These are phyloP conservation scores for Ophiosphaerella narmari DNA, from an alignment of 2,329 filamentous ascomycete genomes.

Conservation along the genomic window DNA sequence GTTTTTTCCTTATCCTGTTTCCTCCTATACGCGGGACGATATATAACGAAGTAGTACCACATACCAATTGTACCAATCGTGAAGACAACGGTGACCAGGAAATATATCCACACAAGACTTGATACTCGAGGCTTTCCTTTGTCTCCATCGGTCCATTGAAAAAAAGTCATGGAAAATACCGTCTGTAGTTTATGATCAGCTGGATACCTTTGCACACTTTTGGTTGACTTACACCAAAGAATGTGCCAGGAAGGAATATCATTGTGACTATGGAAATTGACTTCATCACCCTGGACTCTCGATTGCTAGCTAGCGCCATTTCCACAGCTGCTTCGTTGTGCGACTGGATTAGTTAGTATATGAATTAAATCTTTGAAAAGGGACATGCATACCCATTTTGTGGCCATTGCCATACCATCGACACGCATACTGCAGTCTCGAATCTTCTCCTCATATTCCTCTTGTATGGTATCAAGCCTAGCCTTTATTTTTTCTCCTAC, in stretches of 20 bases:
- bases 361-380: not conserved
- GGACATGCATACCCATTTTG: slow-evolving; percentile 21
- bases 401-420: slow-evolving; percentile 32
- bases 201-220: not conserved
- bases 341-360: slow-evolving; percentile 9
- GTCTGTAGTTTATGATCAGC: slow-evolving; percentile 6
- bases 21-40: not conserved
- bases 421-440: slow-evolving; percentile 27
- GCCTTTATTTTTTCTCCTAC: slow-evolving; percentile 13
- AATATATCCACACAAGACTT: slow-evolving; percentile 22
- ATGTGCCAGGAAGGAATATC: slow-evolving; percentile 29
- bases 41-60: slow-evolving; percentile 23
- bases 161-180: slow-evolving; percentile 27
- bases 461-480: slow-evolving; percentile 13
- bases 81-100: slow-evolving; percentile 17
- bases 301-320: slow-evolving; percentile 20
- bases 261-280: slow-evolving; percentile 30
- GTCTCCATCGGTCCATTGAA: slow-evolving; percentile 17
- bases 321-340: slow-evolving; percentile 25
- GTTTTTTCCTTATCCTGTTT: slow-evolving; percentile 1
- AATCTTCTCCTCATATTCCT: slow-evolving; percentile 28
- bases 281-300: slow-evolving; percentile 22
- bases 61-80: slow-evolving; percentile 15
- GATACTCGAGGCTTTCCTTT: slow-evolving; percentile 10
- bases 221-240: slow-evolving; percentile 20